Evolutionary conservation across 2,329 filamentous ascomycete genomes (phyloP).

Genomic region (Cordyceps cicadae): DNA sequence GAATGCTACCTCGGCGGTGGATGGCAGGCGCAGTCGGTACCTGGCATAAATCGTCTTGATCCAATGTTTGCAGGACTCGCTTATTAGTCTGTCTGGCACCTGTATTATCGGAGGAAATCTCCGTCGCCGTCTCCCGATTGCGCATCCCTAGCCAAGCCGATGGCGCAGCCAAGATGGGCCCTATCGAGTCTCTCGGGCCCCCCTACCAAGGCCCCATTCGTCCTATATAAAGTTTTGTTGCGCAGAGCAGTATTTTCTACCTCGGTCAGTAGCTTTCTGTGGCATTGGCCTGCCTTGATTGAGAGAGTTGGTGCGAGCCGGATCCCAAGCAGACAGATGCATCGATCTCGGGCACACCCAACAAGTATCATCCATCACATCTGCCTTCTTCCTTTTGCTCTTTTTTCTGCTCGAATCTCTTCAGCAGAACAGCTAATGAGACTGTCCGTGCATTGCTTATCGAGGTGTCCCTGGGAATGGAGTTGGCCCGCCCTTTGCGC

Average conservation of each 20-base stretch:
- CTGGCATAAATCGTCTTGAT: not conserved
- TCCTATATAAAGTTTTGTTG: not conserved
- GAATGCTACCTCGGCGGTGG: not conserved
- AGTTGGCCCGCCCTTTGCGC: not conserved
- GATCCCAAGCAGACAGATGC: too few relatives aligned
- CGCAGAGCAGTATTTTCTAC: too few relatives aligned
- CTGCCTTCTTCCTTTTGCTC: not conserved
- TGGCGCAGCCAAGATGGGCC: not conserved
- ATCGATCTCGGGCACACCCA: too few relatives aligned
- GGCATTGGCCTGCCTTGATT: not conserved
- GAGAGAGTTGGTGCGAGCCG: not conserved
- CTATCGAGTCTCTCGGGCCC: not conserved
- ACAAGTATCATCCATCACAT: not conserved
- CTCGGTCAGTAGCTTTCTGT: too few relatives aligned
- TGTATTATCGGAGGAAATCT: not conserved
- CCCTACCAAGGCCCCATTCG: not conserved
- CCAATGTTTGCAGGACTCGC: too few relatives aligned
- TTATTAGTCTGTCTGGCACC: not conserved
- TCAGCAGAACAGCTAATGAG: not conserved
- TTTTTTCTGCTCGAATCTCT: not conserved
- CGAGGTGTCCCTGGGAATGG: not conserved
- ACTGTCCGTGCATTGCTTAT: not conserved
- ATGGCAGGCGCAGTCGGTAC: not conserved
- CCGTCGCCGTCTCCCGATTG: not conserved
- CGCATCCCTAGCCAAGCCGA: not conserved